Evolutionary conservation across 495 filamentous ascomycete genomes (phyloP), one percentile per base, ranked within the genome.

Genomic region (Podospora didyma): DNA sequence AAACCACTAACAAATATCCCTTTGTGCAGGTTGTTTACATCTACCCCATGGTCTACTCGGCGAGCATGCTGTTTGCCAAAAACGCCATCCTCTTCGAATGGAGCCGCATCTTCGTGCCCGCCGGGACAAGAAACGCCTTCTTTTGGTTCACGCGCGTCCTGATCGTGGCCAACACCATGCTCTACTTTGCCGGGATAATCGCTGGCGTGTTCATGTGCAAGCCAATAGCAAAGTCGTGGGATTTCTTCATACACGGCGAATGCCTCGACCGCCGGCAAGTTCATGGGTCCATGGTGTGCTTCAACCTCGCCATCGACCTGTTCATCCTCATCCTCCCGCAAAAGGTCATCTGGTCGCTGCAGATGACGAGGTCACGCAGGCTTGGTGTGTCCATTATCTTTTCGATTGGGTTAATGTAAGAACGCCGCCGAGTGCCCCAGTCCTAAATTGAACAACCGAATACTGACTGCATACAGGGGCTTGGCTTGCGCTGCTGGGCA

Each of bases 151-250:
- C 67, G 26, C 72, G 65, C 47, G 54, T 61, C 19, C 56, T 73
- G 3, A 70, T 79, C 35, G 63, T 60, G 3, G 28, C 79, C 1
- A 75, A 77, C 42, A 53, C 73, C 1, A 11, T 68, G 2, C 75
- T 77, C 51, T 60, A 75, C 22, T 49, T 73, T 9, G 58, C 69
- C 7, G 77, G 73, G 39, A 61, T 79, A 3, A 39, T 82, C 23
- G 65, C 72, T 0, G 68, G 67, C 1, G 68, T 71, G 10, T 73
- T 81, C 26, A 64, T 74, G 37, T 82, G 79, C 59, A 60, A 46
- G 2, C 79, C 79, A 2, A 64, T 75, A 12, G 31, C 63, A 22
- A 57, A 62, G 2, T 62, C 66, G 19, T 73, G 72, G 67, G 52
- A 73, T 19, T 26, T 59, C 2, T 58, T 42, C 3, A 46, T 72